These are phyloP conservation scores for Fraxinus paxiana DNA, from an alignment of 305 asterid genomes.

Conservation along the genomic window DNA sequence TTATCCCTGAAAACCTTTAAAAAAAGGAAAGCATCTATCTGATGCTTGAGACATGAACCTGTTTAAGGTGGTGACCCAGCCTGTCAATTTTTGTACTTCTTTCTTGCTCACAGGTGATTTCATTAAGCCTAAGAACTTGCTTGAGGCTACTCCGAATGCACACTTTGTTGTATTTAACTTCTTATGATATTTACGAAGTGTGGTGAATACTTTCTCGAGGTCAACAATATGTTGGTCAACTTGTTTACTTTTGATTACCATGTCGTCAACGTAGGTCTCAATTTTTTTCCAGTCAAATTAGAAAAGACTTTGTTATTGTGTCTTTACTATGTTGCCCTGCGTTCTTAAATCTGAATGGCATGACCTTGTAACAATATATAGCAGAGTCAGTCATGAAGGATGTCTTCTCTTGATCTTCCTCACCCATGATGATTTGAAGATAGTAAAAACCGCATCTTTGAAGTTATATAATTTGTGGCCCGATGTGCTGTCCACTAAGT, in stretches of 20 bases:
- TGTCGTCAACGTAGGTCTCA: neutral
- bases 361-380: neutral
- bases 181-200: neutral
- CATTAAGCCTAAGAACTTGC: neutral
- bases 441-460: neutral
- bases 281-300: neutral
- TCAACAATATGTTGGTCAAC: neutral
- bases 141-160: neutral
- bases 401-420: neutral
- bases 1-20: too few species aligned
- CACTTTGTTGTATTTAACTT: neutral
- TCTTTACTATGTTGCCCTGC: neutral
- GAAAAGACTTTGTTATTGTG: neutral
- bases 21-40: too few species aligned
- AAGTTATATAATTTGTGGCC: neutral
- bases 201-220: neutral
- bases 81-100: too few species aligned
- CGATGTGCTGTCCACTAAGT: neutral
- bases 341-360: neutral
- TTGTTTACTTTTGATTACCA: too few species aligned
- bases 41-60: too few species aligned
- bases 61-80: too few species aligned
- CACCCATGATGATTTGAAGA: neutral
- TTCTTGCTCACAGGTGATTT: too few species aligned
- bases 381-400: neutral